A percentile compares a stretch with the other conserved stretches of the same genome.
Evolutionary conservation across 192 early-diverging fungal genomes (phyloP).

Genomic region (Rhizoclosmatium sp.): DNA sequence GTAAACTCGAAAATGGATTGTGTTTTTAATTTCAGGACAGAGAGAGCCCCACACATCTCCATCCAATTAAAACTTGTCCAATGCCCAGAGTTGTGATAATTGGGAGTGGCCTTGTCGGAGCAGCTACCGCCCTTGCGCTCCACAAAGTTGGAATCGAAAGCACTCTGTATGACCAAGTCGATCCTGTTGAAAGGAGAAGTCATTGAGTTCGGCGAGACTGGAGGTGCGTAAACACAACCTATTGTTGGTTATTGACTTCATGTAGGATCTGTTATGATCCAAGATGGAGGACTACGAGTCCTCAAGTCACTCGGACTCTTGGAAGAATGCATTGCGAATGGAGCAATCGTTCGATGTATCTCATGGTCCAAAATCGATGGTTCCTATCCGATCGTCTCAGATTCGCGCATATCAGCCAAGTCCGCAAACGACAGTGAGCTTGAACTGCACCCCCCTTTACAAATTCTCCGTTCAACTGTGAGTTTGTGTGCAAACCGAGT

Average conservation of each 20-base stretch:
- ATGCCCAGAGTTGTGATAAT: not conserved
- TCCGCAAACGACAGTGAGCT: no score
- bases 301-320: slow-evolving; percentile 22
- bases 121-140: slow-evolving; percentile 3
- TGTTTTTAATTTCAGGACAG: no score
- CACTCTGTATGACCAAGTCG: not conserved
- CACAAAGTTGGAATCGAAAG: not conserved
- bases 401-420: no score
- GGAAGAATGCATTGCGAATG: not conserved
- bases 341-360: not conserved
- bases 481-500: not conserved
- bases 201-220: no score
- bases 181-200: no score
- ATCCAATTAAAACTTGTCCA: no score
- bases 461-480: not conserved
- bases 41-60: no score
- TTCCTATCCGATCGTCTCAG: not conserved
- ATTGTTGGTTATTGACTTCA: no score
- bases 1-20: no score
- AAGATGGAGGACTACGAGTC: slow-evolving; percentile 9
- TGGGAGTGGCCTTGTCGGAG: not conserved
- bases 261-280: not conserved
- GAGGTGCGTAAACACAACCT: no score
- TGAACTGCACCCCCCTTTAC: no score
- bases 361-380: not conserved